These are phyloP conservation scores for Annulohypoxylon moriforme DNA, from an alignment of 495 filamentous ascomycete genomes.

Conservation along the genomic window DNA sequence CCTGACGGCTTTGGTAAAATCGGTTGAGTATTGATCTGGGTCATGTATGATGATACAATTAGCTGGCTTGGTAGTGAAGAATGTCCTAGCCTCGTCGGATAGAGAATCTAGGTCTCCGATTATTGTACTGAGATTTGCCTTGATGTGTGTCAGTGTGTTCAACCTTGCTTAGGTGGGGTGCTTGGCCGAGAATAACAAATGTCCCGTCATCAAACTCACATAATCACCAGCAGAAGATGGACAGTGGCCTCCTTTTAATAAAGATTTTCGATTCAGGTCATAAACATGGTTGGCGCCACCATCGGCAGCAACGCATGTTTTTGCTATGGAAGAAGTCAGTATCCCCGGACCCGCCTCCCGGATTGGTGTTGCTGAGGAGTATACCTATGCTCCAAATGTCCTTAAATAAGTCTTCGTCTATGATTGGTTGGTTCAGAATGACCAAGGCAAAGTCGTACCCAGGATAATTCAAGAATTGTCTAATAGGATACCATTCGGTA, in stretches of 20 bases:
- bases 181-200: too few species aligned
- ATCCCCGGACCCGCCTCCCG: neutral
- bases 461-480: slow-evolving; percentile 36
- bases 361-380: slow-evolving; percentile 17
- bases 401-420: slow-evolving; percentile 58
- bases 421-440: slow-evolving; percentile 78
- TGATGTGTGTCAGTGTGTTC: slow-evolving; percentile 21
- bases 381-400: slow-evolving; percentile 70
- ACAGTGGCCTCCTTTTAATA: neutral
- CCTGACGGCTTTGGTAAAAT: slow-evolving; percentile 71
- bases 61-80: slow-evolving; percentile 68
- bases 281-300: slow-evolving; percentile 88
- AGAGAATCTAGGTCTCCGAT: slow-evolving; percentile 93
- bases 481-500: slow-evolving; percentile 49
- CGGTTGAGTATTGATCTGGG: slow-evolving; percentile 84
- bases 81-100: slow-evolving; percentile 61
- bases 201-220: slow-evolving; percentile 14
- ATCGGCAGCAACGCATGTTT: slow-evolving; percentile 80
- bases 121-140: slow-evolving; percentile 73
- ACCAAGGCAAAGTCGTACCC: slow-evolving; percentile 67
- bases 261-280: slow-evolving; percentile 57
- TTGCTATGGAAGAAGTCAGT: slow-evolving; percentile 56
- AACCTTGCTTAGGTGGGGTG: neutral
- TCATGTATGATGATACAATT: slow-evolving; percentile 68
- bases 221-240: slow-evolving; percentile 9